phyloP scores from a whole-genome alignment of 805 yeast genomes.

The Hanseniaspora opuntiae region DNA sequence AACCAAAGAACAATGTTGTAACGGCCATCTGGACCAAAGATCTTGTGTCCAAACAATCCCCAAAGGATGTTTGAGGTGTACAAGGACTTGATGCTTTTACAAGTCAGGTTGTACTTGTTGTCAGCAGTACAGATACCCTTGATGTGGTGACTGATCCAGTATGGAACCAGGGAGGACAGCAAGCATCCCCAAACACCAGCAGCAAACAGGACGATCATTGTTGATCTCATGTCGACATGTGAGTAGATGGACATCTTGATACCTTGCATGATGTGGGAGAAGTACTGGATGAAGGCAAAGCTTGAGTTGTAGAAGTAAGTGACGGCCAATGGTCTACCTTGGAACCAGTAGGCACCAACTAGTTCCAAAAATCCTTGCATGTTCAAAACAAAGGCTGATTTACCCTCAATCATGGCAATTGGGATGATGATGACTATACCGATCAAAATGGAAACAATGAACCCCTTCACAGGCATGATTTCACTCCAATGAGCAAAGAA shows the following conservation, averaged over 20 bases:
- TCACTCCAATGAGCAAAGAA: slow-evolving; percentile 30
- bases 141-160: slow-evolving; percentile 30
- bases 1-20: slow-evolving; percentile 46
- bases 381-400: slow-evolving; percentile 47
- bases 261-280: slow-evolving; percentile 34
- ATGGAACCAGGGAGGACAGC: slow-evolving; percentile 31
- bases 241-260: slow-evolving; percentile 54
- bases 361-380: slow-evolving; percentile 51
- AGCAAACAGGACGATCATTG: slow-evolving; percentile 39
- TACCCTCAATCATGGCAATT: slow-evolving; percentile 45
- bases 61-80: slow-evolving; percentile 47
- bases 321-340: slow-evolving; percentile 48
- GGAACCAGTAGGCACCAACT: slow-evolving; percentile 50
- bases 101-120: slow-evolving; percentile 35
- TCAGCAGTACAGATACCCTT: slow-evolving; percentile 31
- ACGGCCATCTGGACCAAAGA: slow-evolving; percentile 36
- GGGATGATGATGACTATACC: slow-evolving; percentile 47
- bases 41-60: slow-evolving; percentile 53
- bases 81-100: slow-evolving; percentile 35
- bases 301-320: slow-evolving; percentile 41
- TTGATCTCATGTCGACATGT: slow-evolving; percentile 47
- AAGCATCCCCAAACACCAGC: slow-evolving; percentile 35
- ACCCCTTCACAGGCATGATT: slow-evolving; percentile 27
- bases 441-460: slow-evolving; percentile 43
- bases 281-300: slow-evolving; percentile 37